Evolutionary conservation across 495 filamentous ascomycete genomes (phyloP), one percentile per base, ranked within the genome.

Genomic region (Chaetomium cochliodes): DNA sequence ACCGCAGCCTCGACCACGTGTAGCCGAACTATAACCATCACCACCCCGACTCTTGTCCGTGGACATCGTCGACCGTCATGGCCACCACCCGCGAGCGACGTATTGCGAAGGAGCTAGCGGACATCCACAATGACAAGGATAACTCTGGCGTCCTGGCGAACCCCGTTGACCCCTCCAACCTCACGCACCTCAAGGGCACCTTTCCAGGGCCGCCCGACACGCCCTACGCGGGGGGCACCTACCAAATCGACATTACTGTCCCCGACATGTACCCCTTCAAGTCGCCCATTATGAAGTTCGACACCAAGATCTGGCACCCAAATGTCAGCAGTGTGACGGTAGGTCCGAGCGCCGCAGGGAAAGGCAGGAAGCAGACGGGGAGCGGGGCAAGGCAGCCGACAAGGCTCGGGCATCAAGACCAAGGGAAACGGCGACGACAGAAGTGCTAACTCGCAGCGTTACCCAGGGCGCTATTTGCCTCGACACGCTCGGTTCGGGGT

Each of bases 261-360:
- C 92, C 93, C 1, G 83, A 81, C 51, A 92, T 93, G 62, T 98
- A 98, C 72, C 94, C 94, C 1, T 98, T 98, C 78, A 86, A 90
- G 50, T 93, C 94, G 15, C 94, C 96, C 12, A 76, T 86, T 41
- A 97, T 98, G 92, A 90, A 87, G 73, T 98, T 98, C 67, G 85
- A 89, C 67, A 98, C 96, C 69, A 96, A 89, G 76, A 88, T 98
- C 63, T 98, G 96, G 96, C 94, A 98, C 78, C 94, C 94, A 41
- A 98, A 98, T 76, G 86, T 98, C 77, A 92, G 88, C 83, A 93
- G 89, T 71, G 91, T 96, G 75, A 98, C 94, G 56, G 93, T 97
- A 77, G 73, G 88, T 83, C 25, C 11, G 50, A 42, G 2, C 13
- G 25, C 8, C 5, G 18, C 46, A 37, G 33, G 6, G 6, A 23